Conservation (phyloP, 116 monocot genomes). For the Trichopus zeylanicus region DNA sequence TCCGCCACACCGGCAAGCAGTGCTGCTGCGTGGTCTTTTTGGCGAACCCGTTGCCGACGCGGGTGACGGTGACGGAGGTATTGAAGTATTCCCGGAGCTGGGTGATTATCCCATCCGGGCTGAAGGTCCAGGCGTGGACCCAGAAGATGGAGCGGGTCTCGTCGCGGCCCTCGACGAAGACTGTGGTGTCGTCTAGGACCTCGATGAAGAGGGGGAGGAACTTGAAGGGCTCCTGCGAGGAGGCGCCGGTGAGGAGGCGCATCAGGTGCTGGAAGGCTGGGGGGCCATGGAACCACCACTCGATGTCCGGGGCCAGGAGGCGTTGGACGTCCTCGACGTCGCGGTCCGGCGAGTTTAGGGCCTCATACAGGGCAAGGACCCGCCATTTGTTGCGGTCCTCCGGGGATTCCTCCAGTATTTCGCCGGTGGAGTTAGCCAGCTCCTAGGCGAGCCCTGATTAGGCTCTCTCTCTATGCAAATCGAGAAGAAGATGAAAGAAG, state of each 20-base stretch:
- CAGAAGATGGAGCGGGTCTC: conserved; percentile 20
- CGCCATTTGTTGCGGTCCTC: conserved; percentile 34
- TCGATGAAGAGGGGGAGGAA: conserved; percentile 39
- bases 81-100: conserved; percentile 83
- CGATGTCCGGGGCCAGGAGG: conserved; percentile 49
- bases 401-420: neutral
- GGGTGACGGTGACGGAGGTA: conserved; percentile 58
- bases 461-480: neutral
- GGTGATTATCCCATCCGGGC: conserved; percentile 44
- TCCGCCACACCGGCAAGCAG: conserved; percentile 38
- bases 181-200: conserved; percentile 43
- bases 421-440: conserved; percentile 6
- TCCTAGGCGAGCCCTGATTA: conserved; percentile 3
- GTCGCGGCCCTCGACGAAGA: conserved; percentile 57
- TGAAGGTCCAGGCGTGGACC: conserved; percentile 87
- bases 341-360: conserved; percentile 36
- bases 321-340: conserved; percentile 47
- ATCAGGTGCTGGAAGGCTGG: conserved; percentile 57
- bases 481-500: too few relatives aligned
- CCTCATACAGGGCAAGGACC: conserved; percentile 44
- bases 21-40: too few relatives aligned
- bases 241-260: conserved; percentile 44
- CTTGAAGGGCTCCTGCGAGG: conserved; percentile 17
- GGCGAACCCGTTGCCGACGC: too few relatives aligned
- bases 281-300: conserved; percentile 82